phyloP scores from a whole-genome alignment of 2,329 filamentous ascomycete genomes.

The Trichocomaceae sp. region DNA sequence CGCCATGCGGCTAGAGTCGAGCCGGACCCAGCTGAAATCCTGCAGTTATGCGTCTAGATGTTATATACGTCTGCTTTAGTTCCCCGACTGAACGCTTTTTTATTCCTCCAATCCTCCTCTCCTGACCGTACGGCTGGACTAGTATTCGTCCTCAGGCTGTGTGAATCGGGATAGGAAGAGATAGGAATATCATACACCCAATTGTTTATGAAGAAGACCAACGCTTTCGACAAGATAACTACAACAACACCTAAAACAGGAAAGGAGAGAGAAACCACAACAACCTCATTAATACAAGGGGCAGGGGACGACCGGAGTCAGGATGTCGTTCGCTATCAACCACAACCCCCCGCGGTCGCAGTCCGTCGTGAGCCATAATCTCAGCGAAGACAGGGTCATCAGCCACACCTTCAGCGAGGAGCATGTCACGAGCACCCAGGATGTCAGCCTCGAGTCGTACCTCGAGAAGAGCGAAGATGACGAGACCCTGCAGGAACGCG shows the following conservation, averaged over 20 bases:
- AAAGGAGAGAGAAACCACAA: not conserved
- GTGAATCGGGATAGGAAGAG: too few species aligned
- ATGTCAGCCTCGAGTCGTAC: not conserved
- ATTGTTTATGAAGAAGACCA: not conserved
- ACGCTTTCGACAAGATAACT: not conserved
- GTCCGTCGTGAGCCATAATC: slow-evolving; percentile 8
- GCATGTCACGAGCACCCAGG: not conserved
- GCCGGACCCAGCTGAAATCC: not conserved
- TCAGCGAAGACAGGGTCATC: not conserved
- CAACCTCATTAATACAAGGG: not conserved
- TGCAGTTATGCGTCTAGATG: not conserved
- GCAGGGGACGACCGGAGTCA: not conserved
- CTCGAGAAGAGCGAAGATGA: slow-evolving; percentile 5
- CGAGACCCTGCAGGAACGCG: slow-evolving; percentile 1
- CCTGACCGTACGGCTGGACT: too few species aligned
- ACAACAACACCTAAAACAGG: not conserved
- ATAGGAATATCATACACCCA: too few species aligned
- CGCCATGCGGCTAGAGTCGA: not conserved
- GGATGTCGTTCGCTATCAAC: slow-evolving; percentile 6
- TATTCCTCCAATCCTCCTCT: too few species aligned
- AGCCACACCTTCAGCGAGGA: not conserved
- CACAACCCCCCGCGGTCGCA: slow-evolving; percentile 5
- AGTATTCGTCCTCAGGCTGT: too few species aligned
- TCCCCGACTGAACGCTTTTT: not conserved
- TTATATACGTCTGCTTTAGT: not conserved